These are phyloP conservation scores for Penicillium turbatum DNA, from an alignment of 495 filamentous ascomycete genomes.

Conservation along the genomic window DNA sequence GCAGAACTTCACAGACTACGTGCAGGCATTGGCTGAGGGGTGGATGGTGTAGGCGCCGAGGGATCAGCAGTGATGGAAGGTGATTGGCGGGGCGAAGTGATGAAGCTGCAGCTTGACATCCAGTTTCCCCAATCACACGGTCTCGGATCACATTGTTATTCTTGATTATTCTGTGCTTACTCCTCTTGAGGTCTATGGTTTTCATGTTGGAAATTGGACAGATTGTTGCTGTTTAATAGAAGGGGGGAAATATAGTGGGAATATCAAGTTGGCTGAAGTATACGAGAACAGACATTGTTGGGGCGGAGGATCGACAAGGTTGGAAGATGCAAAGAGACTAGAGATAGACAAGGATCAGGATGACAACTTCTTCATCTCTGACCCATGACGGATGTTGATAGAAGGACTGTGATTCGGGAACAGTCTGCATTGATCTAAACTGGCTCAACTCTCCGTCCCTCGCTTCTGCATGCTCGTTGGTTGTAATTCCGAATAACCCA, in stretches of 20 bases:
- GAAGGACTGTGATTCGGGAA: constrained; percentile 26
- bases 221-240: constrained; percentile 1
- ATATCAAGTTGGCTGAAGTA: not conserved
- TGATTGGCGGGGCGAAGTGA: constrained; percentile 29
- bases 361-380: not conserved
- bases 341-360: not conserved
- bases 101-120: constrained; percentile 26
- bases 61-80: constrained; percentile 15
- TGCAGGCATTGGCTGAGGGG: constrained; percentile 17
- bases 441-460: constrained; percentile 13
- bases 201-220: not conserved
- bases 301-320: not conserved
- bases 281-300: too few relatives aligned
- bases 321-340: not conserved
- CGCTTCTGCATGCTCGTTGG: constrained; percentile 39
- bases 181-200: not conserved
- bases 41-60: constrained; percentile 23
- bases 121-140: constrained; percentile 27
- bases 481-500: constrained; percentile 21
- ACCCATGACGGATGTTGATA: constrained; percentile 16
- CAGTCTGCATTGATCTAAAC: constrained; percentile 27
- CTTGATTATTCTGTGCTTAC: not conserved
- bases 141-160: constrained; percentile 15
- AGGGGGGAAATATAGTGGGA: not conserved
- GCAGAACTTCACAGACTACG: not conserved